Evolutionary conservation across 1,284 basidiomycete genomes (phyloP).

Genomic region (Trichosporon faecale): DNA sequence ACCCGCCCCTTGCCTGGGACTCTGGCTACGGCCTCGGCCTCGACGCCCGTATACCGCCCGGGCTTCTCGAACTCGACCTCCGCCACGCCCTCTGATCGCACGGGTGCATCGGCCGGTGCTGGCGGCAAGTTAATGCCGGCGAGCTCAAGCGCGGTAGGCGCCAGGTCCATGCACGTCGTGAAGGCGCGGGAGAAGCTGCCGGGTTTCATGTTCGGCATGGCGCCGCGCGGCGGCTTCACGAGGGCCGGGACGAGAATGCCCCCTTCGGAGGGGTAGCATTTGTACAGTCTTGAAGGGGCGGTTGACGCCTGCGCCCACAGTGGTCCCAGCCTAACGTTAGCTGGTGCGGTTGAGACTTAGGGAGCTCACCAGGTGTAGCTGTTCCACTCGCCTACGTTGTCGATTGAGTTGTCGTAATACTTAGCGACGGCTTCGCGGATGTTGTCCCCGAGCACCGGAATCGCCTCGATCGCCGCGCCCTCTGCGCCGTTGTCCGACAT

Average conservation of each 20-base stretch:
- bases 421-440: slow-evolving; percentile 30
- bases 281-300: slow-evolving; percentile 35
- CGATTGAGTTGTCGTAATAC: slow-evolving; percentile 28
- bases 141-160: slow-evolving; percentile 44
- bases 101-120: background rate
- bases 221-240: slow-evolving; percentile 9
- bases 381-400: slow-evolving; percentile 26
- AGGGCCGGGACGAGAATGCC: slow-evolving; percentile 19
- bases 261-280: slow-evolving; percentile 17
- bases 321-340: slow-evolving; percentile 30
- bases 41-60: background rate
- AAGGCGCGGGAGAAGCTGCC: slow-evolving; percentile 21
- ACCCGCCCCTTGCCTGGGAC: background rate
- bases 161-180: slow-evolving; percentile 46
- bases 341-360: background rate
- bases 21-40: background rate
- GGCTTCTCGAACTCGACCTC: background rate
- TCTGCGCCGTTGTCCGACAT: slow-evolving; percentile 48
- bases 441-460: slow-evolving; percentile 24
- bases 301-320: slow-evolving; percentile 38
- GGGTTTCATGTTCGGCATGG: slow-evolving; percentile 11
- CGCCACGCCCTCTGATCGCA: background rate
- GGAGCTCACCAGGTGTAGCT: slow-evolving; percentile 29
- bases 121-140: slow-evolving; percentile 29
- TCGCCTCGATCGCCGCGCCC: slow-evolving; percentile 33